Conservation (phyloP, 176 grass and related monocot genomes). For the Carex littledalei region DNA sequence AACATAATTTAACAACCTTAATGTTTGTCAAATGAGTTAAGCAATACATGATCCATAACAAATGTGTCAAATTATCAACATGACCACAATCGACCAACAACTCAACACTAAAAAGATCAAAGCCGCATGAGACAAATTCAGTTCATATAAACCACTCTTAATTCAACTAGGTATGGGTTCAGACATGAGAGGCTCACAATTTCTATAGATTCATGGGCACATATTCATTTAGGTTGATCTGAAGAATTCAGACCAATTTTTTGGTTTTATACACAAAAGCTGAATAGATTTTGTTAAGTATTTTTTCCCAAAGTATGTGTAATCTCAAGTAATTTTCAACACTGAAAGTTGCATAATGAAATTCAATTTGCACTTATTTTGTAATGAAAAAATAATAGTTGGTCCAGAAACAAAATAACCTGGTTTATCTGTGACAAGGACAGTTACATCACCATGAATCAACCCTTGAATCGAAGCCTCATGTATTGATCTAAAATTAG, state of each 20-base stretch:
- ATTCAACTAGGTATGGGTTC: background rate
- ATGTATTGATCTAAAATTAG: conserved; percentile 35
- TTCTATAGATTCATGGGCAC: background rate
- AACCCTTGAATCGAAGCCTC: conserved; percentile 24
- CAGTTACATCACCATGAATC: conserved; percentile 29
- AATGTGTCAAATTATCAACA: background rate
- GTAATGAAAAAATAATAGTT: background rate
- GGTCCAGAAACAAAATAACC: background rate
- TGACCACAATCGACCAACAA: background rate
- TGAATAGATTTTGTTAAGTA: too few relatives aligned
- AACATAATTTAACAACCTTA: background rate
- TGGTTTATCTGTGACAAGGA: conserved; percentile 41
- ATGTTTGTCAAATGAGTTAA: background rate
- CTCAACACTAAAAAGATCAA: background rate
- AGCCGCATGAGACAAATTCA: background rate
- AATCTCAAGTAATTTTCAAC: background rate
- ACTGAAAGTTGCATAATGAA: background rate
- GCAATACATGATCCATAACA: background rate
- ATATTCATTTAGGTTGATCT: background rate
- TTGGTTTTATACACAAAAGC: background rate
- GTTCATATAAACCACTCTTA: background rate
- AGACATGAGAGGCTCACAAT: background rate
- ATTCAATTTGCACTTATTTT: background rate
- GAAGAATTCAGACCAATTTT: background rate
- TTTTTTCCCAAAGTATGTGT: background rate